Conservation (phyloP, 2,329 filamentous ascomycete genomes). For the Penicillium sp. region DNA sequence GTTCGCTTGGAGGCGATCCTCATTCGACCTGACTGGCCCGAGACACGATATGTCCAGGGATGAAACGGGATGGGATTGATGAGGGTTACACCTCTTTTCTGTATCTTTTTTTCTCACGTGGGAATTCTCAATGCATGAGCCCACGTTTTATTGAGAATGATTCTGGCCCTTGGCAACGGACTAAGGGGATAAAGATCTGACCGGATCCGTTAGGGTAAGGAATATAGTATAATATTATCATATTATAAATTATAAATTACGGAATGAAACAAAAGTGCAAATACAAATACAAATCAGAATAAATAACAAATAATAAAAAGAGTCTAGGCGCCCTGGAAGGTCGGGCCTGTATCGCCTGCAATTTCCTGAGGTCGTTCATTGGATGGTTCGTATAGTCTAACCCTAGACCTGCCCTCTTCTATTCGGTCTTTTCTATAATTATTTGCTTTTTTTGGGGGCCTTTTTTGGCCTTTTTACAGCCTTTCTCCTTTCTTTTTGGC, state of each 20-base stretch:
- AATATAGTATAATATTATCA: neutral
- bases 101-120: slow-evolving; percentile 7
- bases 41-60: slow-evolving; percentile 22
- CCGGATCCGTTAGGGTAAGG: slow-evolving; percentile 4
- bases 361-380: neutral
- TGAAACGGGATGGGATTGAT: slow-evolving; percentile 22
- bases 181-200: slow-evolving; percentile 32
- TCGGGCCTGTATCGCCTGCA: slow-evolving; percentile 1
- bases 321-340: neutral
- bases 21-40: slow-evolving; percentile 20
- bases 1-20: slow-evolving; percentile 12
- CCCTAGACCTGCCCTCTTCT: slow-evolving; percentile 1
- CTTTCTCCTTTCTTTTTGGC: neutral
- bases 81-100: slow-evolving; percentile 19
- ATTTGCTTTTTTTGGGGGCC: neutral
- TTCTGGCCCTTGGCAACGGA: slow-evolving; percentile 21
- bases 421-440: neutral
- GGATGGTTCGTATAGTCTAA: slow-evolving; percentile 6
- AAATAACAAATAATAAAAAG: neutral
- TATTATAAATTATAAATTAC: neutral
- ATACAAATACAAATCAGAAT: too few relatives aligned
- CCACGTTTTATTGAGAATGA: slow-evolving; percentile 4
- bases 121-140: neutral
- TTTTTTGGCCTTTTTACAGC: neutral
- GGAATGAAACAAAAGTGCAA: too few relatives aligned